Evolutionary conservation across 169 alveolate genomes (phyloP), one percentile per base, ranked within the genome.

Genomic region (Pseudocohnilembus persalinus): DNA sequence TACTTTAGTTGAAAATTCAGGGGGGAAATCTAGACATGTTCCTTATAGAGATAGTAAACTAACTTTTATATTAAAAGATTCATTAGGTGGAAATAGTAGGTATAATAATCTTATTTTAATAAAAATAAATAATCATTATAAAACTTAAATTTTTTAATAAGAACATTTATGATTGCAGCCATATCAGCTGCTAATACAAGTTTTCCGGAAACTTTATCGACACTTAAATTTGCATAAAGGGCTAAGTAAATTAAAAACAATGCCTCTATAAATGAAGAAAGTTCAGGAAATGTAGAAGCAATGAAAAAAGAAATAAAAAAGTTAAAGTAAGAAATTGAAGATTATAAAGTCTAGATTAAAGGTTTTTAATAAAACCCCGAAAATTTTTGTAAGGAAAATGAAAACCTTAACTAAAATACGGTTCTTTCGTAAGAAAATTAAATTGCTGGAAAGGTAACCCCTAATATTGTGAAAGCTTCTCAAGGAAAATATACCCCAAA

Each of bases 41-140:
- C 96, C 91, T 29, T 97, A 96, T 82, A 87, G 99, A 84, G 98
- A 97, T 76, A 90, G 96, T 87, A 97, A 97, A 91, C 90, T 97
- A 75, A 97, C 99, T 1, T 90, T 91, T 76, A 87, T 97, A 74
- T 92, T 97, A 35, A 92, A 93, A 83, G 97, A 96, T 77, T 92
- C 97, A 11, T 88, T 97, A 31, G 98, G 98, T 65, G 98, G 98
- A 27, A 96, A 96, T 85, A 86, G 96, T 15, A 94, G 68, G 68
- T 49, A 49, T 11, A 49, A 49, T 11, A 20, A 49, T n/a, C n/a
- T n/a, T n/a, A 49, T 49, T 11, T 11, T 49, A 49, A 49, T 49
- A 11, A 20, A 49, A 11, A 11, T 49, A 20, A 4, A 4, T 11
- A 20, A 49, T 11, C 4, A 11, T 4, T 11, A 49, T 11, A 49